These are phyloP conservation scores for Funneliformis mosseae DNA, from an alignment of 192 early-diverging fungal genomes.

Conservation along the genomic window DNA sequence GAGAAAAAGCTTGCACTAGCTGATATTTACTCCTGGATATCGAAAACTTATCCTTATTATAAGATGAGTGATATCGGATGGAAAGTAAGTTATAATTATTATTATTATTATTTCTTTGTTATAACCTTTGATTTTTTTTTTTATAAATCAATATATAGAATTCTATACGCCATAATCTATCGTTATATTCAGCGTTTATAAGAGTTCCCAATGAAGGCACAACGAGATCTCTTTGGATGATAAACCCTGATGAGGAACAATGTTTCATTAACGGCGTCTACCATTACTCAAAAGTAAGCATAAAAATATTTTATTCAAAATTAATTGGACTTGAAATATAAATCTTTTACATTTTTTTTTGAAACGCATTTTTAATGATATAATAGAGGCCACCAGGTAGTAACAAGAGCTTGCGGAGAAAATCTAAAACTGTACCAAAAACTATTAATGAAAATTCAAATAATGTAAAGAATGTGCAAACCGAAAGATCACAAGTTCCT, in stretches of 20 bases:
- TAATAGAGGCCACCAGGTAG: neutral
- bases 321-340: neutral
- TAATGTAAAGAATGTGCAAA: neutral
- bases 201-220: constrained; percentile 71
- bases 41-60: constrained; percentile 22
- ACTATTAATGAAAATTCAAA: neutral
- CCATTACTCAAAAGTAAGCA: constrained; percentile 1
- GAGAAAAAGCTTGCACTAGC: constrained; percentile 1
- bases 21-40: constrained; percentile 20
- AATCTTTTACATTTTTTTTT: neutral
- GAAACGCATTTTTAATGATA: neutral
- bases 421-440: neutral
- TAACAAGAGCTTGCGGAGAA: neutral
- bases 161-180: constrained; percentile 89
- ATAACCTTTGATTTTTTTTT: neutral
- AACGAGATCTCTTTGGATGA: constrained; percentile 69
- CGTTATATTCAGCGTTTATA: constrained; percentile 80
- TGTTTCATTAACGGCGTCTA: constrained; percentile 13
- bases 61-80: neutral
- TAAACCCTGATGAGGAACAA: constrained; percentile 46
- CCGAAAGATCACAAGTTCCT: neutral
- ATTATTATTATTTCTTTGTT: neutral
- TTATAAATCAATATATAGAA: constrained; percentile 51
- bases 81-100: neutral
- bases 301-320: neutral